Evolutionary conservation across 352 stramenopile species (phyloP), one percentile per base, ranked within the genome.

Genomic region (Phytopythium cucurbitacearum): DNA sequence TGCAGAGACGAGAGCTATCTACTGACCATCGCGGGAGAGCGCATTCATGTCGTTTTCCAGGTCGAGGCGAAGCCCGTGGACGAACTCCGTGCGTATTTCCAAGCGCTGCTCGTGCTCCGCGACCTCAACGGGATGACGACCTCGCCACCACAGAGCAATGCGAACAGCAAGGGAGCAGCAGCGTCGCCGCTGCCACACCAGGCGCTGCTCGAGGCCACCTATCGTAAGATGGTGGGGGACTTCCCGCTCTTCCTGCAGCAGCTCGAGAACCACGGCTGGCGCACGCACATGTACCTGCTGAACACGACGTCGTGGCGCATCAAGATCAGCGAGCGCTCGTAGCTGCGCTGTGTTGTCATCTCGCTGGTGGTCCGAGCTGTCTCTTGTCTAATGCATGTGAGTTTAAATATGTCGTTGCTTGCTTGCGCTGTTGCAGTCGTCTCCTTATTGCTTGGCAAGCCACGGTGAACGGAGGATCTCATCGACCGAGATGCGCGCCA

Each of bases 81-180:
- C 51, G 78, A 91, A 53, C 53, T 91, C n/a, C 78, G 78, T 4
- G 80, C 76, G 2, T 91, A 81, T 49, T 89, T 82, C 59, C 78
- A 91, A 51, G 80, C 74, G 10, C 63, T 88, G 2, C 54, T 87
- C 21, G 57, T 88, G 12, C 60, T 89, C 0, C 50, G 88, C 43
- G 62, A 67, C 21, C 64, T 83, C 39, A 53, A 52, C 2, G 59
- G 47, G 1, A 52, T 59, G 11, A n/a, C 62, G 0, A 21, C 13
- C 4, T 34, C 56, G 51, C 16, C 55, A 51, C 38, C 48, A 8
- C 53, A 61, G 6, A 65, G 44, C 47, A 69, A 35, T 42, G 54
- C 36, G 46, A 60, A 46, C 43, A 54, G 50, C 36, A 51, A 49
- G 16, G 10, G 6, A 13, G 7, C 7, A 21, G n/a, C 15, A 6